Evolutionary conservation across 2,329 filamentous ascomycete genomes (phyloP), one percentile per base, ranked within the genome.

Genomic region (Dendryphion nanum): DNA sequence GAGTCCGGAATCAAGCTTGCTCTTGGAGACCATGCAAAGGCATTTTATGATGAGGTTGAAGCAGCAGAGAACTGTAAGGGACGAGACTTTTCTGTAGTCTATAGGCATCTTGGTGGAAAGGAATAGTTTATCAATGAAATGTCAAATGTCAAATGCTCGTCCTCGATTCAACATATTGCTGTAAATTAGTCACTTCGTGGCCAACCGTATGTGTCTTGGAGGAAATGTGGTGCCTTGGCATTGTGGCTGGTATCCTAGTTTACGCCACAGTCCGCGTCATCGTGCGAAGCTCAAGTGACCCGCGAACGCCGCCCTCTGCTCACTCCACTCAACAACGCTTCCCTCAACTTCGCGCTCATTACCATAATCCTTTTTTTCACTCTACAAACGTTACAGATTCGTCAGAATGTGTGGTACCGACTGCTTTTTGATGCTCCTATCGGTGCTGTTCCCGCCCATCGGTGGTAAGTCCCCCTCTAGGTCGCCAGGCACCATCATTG

Each of bases 371-470:
- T 15, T n/a, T 26, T 26, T n/a, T 26, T 26, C 10, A 26, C 10
- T 26, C 23, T 26, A 26, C 23, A 26, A 21, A 24, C 24, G 13
- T 18, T n/a, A 18, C 19, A 18, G 17, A 14, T 42, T 30, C 31
- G 34, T 30, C 44, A 72, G 14, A 30, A 81, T 81, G 78, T 81
- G 78, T 62, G 61, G 76, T 57, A 73, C 75, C 53, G 79, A 82
- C 64, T 70, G 79, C 49, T 81, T 82, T 55, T 68, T 82, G 51
- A 78, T 73, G 59, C 62, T 82, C 34, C 67, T 83, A 47, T 76
- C 78, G 57, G 69, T 82, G 57, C 72, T 82, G 57, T 82, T 82
- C 63, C 78, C 78, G 20, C 76, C 75, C 32, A 70, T 79, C 38
- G 70, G 74, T 61, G 76, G 76, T 78, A 67, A 52, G 73, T 63